These are phyloP conservation scores for Candida dubliniensis DNA, from an alignment of 1,139 yeast species.

Conservation along the genomic window DNA sequence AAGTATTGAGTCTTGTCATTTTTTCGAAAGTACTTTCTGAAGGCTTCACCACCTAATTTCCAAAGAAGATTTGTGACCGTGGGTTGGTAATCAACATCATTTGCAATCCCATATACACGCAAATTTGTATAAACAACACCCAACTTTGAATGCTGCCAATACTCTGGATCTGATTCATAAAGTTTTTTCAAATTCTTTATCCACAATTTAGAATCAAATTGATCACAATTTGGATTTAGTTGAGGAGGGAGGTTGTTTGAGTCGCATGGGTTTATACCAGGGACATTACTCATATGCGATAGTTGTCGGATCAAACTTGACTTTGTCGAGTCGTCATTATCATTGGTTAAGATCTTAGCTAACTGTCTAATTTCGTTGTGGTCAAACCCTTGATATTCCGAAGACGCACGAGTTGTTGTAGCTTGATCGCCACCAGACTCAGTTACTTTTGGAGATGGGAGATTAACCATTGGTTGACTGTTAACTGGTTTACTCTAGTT, in stretches of 20 bases:
- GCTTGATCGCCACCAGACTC: neutral
- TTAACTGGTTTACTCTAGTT: too few relatives aligned
- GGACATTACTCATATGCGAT: conserved; percentile 53
- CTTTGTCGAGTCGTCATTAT: conserved; percentile 28
- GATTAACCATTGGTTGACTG: neutral
- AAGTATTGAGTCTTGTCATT: conserved; percentile 24
- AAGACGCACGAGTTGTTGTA: conserved; percentile 19
- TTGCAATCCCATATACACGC: conserved; percentile 71
- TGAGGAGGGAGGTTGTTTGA: conserved; percentile 12
- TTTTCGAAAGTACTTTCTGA: conserved; percentile 25
- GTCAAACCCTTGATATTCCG: conserved; percentile 31
- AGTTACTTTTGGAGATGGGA: neutral
- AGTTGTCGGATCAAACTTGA: conserved; percentile 27
- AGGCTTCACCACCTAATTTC: conserved; percentile 20
- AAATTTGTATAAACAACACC: conserved; percentile 70
- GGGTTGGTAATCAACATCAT: conserved; percentile 76
- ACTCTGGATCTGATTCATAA: conserved; percentile 55
- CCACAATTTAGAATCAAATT: conserved; percentile 49
- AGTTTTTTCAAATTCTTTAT: conserved; percentile 63
- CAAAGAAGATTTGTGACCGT: conserved; percentile 57
- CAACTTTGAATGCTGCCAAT: conserved; percentile 58
- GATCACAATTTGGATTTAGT: conserved; percentile 12
- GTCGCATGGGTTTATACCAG: conserved; percentile 43
- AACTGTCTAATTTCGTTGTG: conserved; percentile 26
- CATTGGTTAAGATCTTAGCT: conserved; percentile 32